phyloP scores from a whole-genome alignment of 2,329 filamentous ascomycete species.

The Boeremia exigua region DNA sequence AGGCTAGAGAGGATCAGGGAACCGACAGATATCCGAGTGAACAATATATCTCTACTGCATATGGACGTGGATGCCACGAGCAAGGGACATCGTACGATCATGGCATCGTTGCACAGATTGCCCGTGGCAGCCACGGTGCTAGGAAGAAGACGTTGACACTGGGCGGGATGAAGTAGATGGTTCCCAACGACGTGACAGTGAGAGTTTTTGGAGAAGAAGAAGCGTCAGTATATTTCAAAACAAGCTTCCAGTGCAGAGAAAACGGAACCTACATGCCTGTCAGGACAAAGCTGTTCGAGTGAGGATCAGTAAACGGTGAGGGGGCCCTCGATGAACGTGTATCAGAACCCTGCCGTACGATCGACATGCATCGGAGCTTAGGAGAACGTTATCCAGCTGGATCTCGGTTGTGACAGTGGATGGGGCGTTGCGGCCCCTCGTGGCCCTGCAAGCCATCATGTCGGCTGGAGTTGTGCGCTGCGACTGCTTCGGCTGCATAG shows the following conservation, averaged over 20 bases:
- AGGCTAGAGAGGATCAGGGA: constrained; percentile 6
- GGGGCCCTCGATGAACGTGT: background rate
- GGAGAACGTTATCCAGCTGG: background rate
- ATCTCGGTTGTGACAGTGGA: background rate
- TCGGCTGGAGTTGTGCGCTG: constrained; percentile 2
- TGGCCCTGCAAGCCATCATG: constrained; percentile 8
- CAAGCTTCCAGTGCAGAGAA: background rate
- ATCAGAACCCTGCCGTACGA: constrained; percentile 1
- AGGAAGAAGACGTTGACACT: background rate
- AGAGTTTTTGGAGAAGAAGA: background rate
- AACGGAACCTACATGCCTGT: background rate
- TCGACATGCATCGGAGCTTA: constrained; percentile 12
- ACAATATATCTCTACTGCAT: background rate
- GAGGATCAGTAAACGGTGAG: background rate
- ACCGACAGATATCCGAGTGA: background rate
- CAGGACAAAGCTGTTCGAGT: background rate
- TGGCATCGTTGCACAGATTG: background rate
- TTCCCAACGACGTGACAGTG: background rate
- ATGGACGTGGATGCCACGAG: background rate
- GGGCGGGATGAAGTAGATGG: background rate
- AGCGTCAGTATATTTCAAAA: too few species aligned
- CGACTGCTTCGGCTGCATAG: constrained; percentile 8
- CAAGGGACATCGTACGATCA: constrained; percentile 7
- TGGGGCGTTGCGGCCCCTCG: constrained; percentile 2
- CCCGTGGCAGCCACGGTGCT: background rate